These are phyloP conservation scores for Hysterangium stoloniferum DNA, from an alignment of 768 basidiomycete species.

Conservation along the genomic window DNA sequence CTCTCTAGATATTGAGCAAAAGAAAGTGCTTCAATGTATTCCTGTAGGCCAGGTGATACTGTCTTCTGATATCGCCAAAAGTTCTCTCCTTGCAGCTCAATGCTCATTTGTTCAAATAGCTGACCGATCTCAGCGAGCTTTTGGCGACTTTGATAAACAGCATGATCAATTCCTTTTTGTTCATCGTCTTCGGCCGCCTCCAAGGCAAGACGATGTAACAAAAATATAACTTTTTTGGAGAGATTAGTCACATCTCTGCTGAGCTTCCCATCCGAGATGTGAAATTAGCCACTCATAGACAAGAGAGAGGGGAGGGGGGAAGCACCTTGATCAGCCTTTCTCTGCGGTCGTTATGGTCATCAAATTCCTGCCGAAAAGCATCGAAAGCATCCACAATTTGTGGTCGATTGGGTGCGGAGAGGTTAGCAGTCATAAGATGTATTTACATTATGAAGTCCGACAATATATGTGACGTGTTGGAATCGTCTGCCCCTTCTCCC, in stretches of 20 bases:
- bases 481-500: no score
- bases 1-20: constrained; percentile 81
- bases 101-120: constrained; percentile 53
- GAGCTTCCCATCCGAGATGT: constrained; percentile 33
- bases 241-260: constrained; percentile 85
- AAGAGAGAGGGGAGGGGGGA: neutral
- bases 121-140: constrained; percentile 62
- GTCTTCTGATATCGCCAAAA: constrained; percentile 76
- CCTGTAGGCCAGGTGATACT: constrained; percentile 79
- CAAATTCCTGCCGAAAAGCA: constrained; percentile 61
- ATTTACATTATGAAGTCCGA: neutral
- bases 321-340: constrained; percentile 88
- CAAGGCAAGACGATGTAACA: constrained; percentile 67
- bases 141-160: constrained; percentile 42
- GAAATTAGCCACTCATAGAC: no score
- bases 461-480: no score
- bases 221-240: constrained; percentile 92
- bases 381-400: constrained; percentile 37
- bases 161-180: constrained; percentile 28
- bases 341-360: constrained; percentile 78
- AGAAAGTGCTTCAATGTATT: constrained; percentile 91
- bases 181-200: constrained; percentile 28
- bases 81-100: constrained; percentile 55
- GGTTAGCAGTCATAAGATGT: neutral
- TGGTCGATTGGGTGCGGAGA: neutral